phyloP scores from a whole-genome alignment of 352 stramenopile species.

The Phytopythium oedochilum region DNA sequence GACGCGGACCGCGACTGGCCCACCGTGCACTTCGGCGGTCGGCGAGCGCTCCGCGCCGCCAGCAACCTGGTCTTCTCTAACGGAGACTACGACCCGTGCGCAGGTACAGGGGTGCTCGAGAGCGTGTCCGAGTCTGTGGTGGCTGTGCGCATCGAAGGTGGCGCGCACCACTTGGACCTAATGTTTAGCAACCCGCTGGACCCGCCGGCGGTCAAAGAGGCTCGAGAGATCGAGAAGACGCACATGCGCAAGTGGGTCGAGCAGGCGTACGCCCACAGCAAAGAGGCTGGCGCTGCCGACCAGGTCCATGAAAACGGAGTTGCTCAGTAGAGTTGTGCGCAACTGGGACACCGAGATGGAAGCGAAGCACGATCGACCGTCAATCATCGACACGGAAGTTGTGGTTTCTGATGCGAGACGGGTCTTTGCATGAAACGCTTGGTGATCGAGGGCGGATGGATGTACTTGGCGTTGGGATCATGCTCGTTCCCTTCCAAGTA shows the following conservation, averaged over 20 bases:
- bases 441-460: conserved; percentile 89
- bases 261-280: conserved; percentile 21
- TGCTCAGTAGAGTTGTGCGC: too few species aligned
- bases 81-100: conserved; percentile 89
- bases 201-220: conserved; percentile 30
- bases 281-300: background rate
- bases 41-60: conserved; percentile 26
- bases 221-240: conserved; percentile 36
- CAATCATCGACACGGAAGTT: too few species aligned
- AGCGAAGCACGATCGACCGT: too few species aligned
- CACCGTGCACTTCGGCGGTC: conserved; percentile 42
- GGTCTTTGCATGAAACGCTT: too few species aligned
- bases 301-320: too few species aligned
- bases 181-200: conserved; percentile 74
- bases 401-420: too few species aligned
- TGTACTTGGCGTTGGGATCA: too few species aligned
- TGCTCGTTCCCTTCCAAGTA: too few species aligned
- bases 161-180: conserved; percentile 76
- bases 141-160: conserved; percentile 10
- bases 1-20: conserved; percentile 33
- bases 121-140: conserved; percentile 67
- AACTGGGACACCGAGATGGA: background rate
- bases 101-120: conserved; percentile 63
- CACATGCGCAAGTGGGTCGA: conserved; percentile 56
- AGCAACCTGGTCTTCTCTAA: conserved; percentile 93